phyloP scores from a whole-genome alignment of 1,284 basidiomycete species.

The Cryptococcus sp. region DNA sequence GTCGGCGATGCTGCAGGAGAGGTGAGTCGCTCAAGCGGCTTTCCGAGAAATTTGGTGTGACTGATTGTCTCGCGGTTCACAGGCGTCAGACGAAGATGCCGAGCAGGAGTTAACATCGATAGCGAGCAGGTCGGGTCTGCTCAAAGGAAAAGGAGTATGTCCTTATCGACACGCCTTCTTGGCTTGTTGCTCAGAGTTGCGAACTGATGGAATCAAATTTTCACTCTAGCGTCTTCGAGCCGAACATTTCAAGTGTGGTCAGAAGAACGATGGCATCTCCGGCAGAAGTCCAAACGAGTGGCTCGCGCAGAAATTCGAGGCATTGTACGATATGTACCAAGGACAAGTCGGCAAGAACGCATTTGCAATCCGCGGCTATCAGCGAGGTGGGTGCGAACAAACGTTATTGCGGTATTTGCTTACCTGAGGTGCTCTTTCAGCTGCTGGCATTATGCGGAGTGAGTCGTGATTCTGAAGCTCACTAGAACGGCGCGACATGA shows the following conservation, averaged over 20 bases:
- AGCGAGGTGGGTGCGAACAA: slow-evolving; percentile 23
- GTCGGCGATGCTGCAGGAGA: slow-evolving; percentile 9
- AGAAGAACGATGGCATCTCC: slow-evolving; percentile 32
- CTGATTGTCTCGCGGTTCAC: not conserved
- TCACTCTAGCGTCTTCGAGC: too few species aligned
- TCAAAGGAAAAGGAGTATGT: too few species aligned
- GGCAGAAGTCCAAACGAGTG: slow-evolving; percentile 45
- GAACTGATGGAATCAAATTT: too few species aligned
- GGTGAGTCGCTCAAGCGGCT: not conserved
- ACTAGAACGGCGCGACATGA: not conserved
- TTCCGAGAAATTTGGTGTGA: not conserved
- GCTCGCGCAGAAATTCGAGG: slow-evolving; percentile 47
- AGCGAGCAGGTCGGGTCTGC: too few species aligned
- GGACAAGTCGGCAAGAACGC: slow-evolving; percentile 41
- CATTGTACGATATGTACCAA: slow-evolving; percentile 43
- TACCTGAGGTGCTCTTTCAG: slow-evolving; percentile 10
- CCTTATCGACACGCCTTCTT: too few species aligned
- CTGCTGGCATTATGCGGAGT: slow-evolving; percentile 44
- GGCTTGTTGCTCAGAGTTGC: too few species aligned
- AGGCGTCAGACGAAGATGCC: too few species aligned
- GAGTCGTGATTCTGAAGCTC: slow-evolving; percentile 38
- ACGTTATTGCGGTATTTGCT: slow-evolving; percentile 3
- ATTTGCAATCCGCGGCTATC: slow-evolving; percentile 43
- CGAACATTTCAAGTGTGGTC: slow-evolving; percentile 39
- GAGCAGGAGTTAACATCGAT: not conserved